Evolutionary conservation across 2,329 filamentous ascomycete genomes (phyloP), one percentile per base, ranked within the genome.

Genomic region (Pseudogymnoascus sp.): DNA sequence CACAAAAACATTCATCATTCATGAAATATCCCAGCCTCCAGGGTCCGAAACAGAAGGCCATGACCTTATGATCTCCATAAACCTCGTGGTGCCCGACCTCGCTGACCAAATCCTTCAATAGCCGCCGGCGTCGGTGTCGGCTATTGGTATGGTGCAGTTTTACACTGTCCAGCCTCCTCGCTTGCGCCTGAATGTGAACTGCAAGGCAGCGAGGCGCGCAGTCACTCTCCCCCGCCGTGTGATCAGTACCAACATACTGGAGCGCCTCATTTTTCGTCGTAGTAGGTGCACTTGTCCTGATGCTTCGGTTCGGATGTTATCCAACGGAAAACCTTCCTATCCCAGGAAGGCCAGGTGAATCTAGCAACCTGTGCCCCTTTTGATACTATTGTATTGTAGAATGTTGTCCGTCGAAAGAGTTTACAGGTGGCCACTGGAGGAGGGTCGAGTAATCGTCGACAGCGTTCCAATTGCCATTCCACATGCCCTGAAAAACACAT

Each of bases 371-470:
- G 4, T 55, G 5, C 48, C n/a, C 42, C 13, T 15, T 55, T 10
- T 5, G 31, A 18, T 7, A 55, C 7, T 35, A 8, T 10, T 33
- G 48, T 7, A 13, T 35, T 13, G 48, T 33, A 21, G 25, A 45
- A 21, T 5, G n/a, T 45, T n/a, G 27, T 45, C 40, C 31, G 1
- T 55, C 29, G 12, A 55, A 55, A 12, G 48, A 33, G 48, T 10
- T 55, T 21, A 33, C 29, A 33, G 48, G 48, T 3, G 48, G 48
- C 48, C 48, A 55, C 9, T 55, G 48, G 29, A 55, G 48, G 27
- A 55, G 48, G 4, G 48, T 55, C 15, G 48, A 55, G 48, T 55
- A 55, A 33, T 55, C 48, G 9, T 55, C 48, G n/a, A 55, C 48
- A 21, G 29, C 48, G 10, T 33, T 55, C 48, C 48, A 55, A 55